A percentile compares a stretch with the other conserved stretches of the same genome.
These are phyloP conservation scores for Fusarium lateritium DNA, from an alignment of 2,329 filamentous ascomycete genomes.

Conservation along the genomic window DNA sequence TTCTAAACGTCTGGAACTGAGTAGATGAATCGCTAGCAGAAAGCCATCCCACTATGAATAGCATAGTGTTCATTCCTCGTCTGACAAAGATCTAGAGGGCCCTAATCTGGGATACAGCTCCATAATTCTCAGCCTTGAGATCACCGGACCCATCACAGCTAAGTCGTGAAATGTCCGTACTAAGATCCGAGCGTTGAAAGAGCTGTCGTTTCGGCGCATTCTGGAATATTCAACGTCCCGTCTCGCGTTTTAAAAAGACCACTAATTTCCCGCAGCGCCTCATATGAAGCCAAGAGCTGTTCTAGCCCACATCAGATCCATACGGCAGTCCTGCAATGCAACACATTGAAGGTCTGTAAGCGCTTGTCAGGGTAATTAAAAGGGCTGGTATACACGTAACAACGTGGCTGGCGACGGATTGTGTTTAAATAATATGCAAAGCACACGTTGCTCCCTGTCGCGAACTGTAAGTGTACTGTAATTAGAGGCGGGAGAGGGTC, in stretches of 20 bases:
- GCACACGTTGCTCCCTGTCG: conserved; percentile 20
- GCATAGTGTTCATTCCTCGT: conserved; percentile 11
- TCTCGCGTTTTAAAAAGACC: conserved; percentile 19
- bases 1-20: background rate
- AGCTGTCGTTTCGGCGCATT: conserved; percentile 18
- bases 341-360: conserved; percentile 13
- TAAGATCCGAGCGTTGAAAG: conserved; percentile 25
- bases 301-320: conserved; percentile 10
- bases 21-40: background rate
- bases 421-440: conserved; percentile 14
- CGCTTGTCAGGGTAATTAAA: conserved; percentile 1
- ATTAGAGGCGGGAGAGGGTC: conserved; percentile 12
- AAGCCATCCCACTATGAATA: conserved; percentile 4
- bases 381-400: background rate
- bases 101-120: conserved; percentile 20
- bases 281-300: conserved; percentile 1
- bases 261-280: conserved; percentile 26
- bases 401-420: conserved; percentile 6
- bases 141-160: background rate
- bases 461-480: background rate
- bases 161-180: conserved; percentile 10
- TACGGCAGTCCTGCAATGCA: conserved; percentile 15
- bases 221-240: conserved; percentile 34
- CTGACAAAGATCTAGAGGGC: conserved; percentile 15
- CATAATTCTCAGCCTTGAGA: conserved; percentile 26